These are phyloP conservation scores for Neonectria faginata DNA, from an alignment of 2,329 filamentous ascomycete species.

Conservation along the genomic window DNA sequence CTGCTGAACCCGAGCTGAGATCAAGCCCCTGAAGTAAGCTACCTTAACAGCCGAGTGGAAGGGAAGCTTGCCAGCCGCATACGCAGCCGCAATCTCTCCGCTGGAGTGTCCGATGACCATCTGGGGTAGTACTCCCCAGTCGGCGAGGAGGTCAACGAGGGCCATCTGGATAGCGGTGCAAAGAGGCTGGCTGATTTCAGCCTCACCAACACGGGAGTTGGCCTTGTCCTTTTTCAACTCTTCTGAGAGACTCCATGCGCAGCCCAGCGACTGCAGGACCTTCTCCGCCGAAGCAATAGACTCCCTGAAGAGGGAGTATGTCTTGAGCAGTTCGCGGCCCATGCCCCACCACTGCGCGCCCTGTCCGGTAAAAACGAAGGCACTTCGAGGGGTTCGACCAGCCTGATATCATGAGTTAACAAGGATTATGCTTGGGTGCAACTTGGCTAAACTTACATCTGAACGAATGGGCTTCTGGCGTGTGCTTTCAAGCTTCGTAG, in stretches of 20 bases:
- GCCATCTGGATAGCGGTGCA: constrained; percentile 60
- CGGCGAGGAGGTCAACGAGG: constrained; percentile 55
- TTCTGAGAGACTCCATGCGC: constrained; percentile 12
- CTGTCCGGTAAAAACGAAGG: constrained; percentile 49
- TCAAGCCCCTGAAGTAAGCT: constrained; percentile 59
- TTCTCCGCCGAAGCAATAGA: neutral
- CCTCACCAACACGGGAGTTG: constrained; percentile 43
- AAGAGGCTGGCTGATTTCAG: constrained; percentile 54
- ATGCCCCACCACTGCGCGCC: constrained; percentile 50
- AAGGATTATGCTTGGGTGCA: neutral
- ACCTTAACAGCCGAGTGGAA: constrained; percentile 57
- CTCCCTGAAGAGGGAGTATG: constrained; percentile 13
- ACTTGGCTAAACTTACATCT: constrained; percentile 4
- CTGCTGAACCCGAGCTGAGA: constrained; percentile 53
- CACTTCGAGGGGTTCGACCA: constrained; percentile 3
- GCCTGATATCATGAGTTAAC: neutral
- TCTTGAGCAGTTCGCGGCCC: constrained; percentile 47
- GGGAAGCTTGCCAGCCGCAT: constrained; percentile 56
- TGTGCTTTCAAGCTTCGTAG: neutral
- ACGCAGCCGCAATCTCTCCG: constrained; percentile 62
- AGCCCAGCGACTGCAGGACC: constrained; percentile 36
- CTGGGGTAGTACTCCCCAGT: constrained; percentile 53
- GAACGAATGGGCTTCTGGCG: constrained; percentile 20
- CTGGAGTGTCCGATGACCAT: constrained; percentile 58
- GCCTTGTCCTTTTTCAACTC: constrained; percentile 4